phyloP scores from a whole-genome alignment of 2,329 filamentous ascomycete species.

The Fusarium ramigenum region DNA sequence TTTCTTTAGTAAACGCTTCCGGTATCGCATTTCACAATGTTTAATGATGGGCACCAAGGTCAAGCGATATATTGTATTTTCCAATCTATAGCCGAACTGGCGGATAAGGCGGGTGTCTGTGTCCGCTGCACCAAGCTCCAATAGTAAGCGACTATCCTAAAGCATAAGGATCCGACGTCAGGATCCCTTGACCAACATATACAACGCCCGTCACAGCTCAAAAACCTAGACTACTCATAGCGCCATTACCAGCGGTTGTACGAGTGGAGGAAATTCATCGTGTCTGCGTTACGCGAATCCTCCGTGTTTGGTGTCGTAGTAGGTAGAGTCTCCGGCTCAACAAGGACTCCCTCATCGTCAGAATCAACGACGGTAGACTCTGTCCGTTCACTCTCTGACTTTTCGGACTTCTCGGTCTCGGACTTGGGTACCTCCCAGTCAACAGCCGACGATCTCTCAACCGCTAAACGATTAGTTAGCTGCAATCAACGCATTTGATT shows the following conservation, averaged over 20 bases:
- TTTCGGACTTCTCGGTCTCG: neutral
- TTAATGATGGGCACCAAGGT: neutral
- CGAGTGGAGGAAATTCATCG: neutral
- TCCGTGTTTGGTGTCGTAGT: fast-evolving
- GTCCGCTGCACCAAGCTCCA: neutral
- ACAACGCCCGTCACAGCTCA: neutral
- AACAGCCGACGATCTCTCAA: neutral
- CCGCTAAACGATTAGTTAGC: neutral
- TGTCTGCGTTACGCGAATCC: neutral
- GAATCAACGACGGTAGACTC: neutral
- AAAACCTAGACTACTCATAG: neutral
- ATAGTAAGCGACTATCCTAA: neutral
- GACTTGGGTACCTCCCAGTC: neutral
- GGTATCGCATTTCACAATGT: neutral
- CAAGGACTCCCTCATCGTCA: neutral
- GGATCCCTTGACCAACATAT: too few species aligned
- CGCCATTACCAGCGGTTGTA: neutral
- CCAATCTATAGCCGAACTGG: neutral
- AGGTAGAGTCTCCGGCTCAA: neutral
- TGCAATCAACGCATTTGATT: too few species aligned
- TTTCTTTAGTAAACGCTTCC: fast-evolving
- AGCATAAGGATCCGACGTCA: fast-evolving
- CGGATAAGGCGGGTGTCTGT: fast-evolving
- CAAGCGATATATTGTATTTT: neutral
- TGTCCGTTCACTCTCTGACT: neutral